These are phyloP conservation scores for Pyronema domesticum DNA, from an alignment of 495 filamentous ascomycete genomes.

Conservation along the genomic window DNA sequence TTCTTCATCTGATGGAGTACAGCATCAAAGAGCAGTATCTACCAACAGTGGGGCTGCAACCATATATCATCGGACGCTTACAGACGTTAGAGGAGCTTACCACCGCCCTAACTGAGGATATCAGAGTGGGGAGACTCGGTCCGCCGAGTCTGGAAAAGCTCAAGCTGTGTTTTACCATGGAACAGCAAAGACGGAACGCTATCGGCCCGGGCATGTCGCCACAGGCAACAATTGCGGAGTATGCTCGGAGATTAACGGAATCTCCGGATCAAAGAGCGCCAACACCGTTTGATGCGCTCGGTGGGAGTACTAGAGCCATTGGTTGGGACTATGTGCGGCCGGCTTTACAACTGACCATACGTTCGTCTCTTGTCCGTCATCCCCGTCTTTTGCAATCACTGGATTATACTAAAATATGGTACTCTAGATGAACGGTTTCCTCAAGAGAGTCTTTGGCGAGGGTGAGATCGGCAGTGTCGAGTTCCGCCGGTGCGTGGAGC, in stretches of 20 bases:
- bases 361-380: constrained; percentile 4
- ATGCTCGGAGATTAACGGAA: constrained; percentile 12
- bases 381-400: background rate
- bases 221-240: constrained; percentile 14
- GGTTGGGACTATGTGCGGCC: constrained; percentile 21
- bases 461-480: constrained; percentile 11
- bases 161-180: constrained; percentile 15
- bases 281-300: background rate
- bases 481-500: constrained; percentile 16
- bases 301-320: background rate
- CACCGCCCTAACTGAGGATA: constrained; percentile 17
- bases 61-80: constrained; percentile 14
- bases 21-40: constrained; percentile 7
- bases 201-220: constrained; percentile 16
- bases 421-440: constrained; percentile 6
- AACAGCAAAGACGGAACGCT: constrained; percentile 20
- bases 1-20: constrained; percentile 17
- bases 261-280: background rate
- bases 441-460: constrained; percentile 4
- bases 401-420: background rate
- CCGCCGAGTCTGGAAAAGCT: constrained; percentile 9
- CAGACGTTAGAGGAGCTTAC: constrained; percentile 23
- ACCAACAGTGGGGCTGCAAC: constrained; percentile 4
- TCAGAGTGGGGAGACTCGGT: constrained; percentile 14
- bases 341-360: constrained; percentile 16